Evolutionary conservation across 1,284 basidiomycete genomes (phyloP).

Genomic region (Boletus semigastroideus): DNA sequence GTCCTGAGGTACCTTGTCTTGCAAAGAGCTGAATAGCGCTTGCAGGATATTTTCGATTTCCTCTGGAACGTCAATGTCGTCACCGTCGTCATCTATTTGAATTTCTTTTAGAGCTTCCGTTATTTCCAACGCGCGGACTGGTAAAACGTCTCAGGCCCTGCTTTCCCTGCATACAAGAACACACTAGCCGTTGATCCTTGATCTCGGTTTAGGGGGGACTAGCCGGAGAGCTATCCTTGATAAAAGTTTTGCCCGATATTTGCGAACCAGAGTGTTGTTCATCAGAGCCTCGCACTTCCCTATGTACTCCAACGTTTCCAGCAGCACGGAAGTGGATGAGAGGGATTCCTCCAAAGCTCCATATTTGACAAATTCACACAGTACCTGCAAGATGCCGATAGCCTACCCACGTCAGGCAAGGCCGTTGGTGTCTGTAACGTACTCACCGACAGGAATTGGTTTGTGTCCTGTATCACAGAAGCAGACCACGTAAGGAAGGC

Average conservation of each 20-base stretch:
- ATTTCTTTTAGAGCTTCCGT: constrained; percentile 3
- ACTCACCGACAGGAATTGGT: constrained; percentile 55
- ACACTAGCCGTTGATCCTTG: constrained; percentile 37
- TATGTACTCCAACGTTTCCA: constrained; percentile 45
- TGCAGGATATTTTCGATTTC: constrained; percentile 78
- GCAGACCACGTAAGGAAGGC: constrained; percentile 53
- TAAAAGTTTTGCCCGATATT: constrained; percentile 63
- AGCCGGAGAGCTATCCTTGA: constrained; percentile 63
- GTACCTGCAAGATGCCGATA: constrained; percentile 71
- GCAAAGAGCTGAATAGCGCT: constrained; percentile 71
- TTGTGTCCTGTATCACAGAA: constrained; percentile 34
- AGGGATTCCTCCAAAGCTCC: constrained; percentile 58
- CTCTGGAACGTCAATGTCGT: constrained; percentile 74
- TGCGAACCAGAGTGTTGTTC: constrained; percentile 65
- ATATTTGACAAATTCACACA: constrained; percentile 73
- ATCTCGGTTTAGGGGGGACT: constrained; percentile 48
- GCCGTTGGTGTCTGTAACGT: neutral
- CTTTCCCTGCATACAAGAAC: neutral
- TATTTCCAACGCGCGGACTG: constrained; percentile 27
- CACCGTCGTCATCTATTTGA: constrained; percentile 33
- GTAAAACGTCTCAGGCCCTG: constrained; percentile 9
- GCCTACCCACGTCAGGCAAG: constrained; percentile 41
- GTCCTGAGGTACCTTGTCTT: constrained; percentile 68
- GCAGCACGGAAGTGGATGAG: constrained; percentile 41
- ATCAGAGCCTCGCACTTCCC: constrained; percentile 41